phyloP scores from a whole-genome alignment of 2,329 filamentous ascomycete genomes.

The Stachybotrys elegans region DNA sequence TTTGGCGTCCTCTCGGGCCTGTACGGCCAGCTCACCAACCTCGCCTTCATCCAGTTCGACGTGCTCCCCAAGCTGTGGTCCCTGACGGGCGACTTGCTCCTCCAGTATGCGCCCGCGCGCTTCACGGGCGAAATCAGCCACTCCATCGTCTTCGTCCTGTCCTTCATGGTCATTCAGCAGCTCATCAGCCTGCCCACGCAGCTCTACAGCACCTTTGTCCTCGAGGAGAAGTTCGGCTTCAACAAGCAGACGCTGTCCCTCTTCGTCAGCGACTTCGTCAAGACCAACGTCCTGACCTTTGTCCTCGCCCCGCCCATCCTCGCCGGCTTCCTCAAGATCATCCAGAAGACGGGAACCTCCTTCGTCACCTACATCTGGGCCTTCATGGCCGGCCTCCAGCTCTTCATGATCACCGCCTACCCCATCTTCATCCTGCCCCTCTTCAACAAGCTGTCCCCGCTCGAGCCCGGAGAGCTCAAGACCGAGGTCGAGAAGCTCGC shows the following conservation, averaged over 20 bases:
- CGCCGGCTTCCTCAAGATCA: conserved; percentile 86
- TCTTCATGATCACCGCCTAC: conserved; percentile 95
- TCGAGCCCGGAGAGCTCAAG: conserved; percentile 84
- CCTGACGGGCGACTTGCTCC: conserved; percentile 68
- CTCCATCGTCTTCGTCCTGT: conserved; percentile 86
- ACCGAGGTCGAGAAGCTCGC: conserved; percentile 81
- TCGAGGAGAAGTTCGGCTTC: conserved; percentile 97
- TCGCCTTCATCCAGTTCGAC: conserved; percentile 86
- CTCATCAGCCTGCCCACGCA: conserved; percentile 72
- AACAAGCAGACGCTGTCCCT: conserved; percentile 94
- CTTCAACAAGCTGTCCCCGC: conserved; percentile 96
- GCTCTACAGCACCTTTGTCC: conserved; percentile 90
- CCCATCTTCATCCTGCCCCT: conserved; percentile 89
- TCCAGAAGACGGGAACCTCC: conserved; percentile 85
- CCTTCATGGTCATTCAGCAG: conserved; percentile 79
- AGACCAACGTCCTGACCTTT: conserved; percentile 77
- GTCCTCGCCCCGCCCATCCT: conserved; percentile 82
- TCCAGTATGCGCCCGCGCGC: conserved; percentile 66
- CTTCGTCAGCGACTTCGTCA: conserved; percentile 86
- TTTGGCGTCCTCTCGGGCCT: conserved; percentile 78
- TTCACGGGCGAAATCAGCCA: conserved; percentile 93
- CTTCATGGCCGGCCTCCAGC: conserved; percentile 82
- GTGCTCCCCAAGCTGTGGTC: conserved; percentile 88
- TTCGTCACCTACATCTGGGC: conserved; percentile 99
- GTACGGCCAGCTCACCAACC: conserved; percentile 82